Evolutionary conservation across 1,139 yeast species (phyloP).

Genomic region (Geotrichum bryndzae): DNA sequence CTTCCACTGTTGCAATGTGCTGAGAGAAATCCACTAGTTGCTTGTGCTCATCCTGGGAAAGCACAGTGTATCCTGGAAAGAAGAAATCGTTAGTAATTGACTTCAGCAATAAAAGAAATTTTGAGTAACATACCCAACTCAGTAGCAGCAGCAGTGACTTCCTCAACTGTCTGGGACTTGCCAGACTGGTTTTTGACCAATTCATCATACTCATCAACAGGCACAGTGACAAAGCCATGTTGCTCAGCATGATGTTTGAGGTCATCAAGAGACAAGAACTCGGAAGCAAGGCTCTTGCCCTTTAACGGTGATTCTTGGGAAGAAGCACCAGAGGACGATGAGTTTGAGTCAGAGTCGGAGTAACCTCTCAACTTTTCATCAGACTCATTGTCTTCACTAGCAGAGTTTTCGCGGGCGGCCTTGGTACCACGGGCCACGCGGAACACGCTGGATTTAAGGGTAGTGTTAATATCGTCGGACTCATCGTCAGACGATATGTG

Average conservation of each 20-base stretch:
- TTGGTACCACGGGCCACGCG: conserved; percentile 8
- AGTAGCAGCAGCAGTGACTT: conserved; percentile 13
- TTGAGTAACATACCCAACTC: neutral
- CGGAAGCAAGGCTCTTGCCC: conserved; percentile 24
- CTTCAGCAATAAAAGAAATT: neutral
- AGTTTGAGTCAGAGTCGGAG: neutral
- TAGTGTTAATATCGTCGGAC: conserved; percentile 3
- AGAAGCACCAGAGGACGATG: neutral
- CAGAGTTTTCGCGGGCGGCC: neutral
- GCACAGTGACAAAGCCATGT: conserved; percentile 46
- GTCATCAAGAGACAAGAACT: conserved; percentile 36
- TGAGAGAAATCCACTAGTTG: conserved; percentile 19
- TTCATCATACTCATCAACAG: conserved; percentile 43
- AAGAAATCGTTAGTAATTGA: neutral
- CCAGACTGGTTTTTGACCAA: conserved; percentile 18
- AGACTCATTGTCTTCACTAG: conserved; percentile 1
- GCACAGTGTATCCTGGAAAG: conserved; percentile 10
- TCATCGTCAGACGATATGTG: conserved; percentile 4
- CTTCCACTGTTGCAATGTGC: conserved; percentile 21
- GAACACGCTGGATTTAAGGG: conserved; percentile 4
- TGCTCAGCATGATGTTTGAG: conserved; percentile 47
- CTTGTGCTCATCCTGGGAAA: conserved; percentile 40
- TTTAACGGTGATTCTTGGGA: conserved; percentile 6
- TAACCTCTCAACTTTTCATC: neutral
- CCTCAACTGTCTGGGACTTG: conserved; percentile 20